These are phyloP conservation scores for Xylaria sp. DNA, from an alignment of 2,329 filamentous ascomycete genomes.

Conservation along the genomic window DNA sequence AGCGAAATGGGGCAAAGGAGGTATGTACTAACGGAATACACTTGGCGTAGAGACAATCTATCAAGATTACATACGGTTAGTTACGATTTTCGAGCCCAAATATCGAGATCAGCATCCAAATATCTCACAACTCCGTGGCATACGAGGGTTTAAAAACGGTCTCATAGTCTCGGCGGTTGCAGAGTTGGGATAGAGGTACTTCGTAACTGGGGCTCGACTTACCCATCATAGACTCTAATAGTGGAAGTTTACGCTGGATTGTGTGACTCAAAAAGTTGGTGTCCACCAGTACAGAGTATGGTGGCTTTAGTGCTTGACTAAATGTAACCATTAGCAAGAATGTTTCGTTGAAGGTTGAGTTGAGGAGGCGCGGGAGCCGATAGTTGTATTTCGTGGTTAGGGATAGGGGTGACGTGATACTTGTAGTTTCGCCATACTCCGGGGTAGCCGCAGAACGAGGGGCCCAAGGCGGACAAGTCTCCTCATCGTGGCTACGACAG, in stretches of 20 bases:
- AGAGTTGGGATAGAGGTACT: not conserved
- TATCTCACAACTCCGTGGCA: not conserved
- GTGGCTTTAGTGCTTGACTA: conserved; percentile 82
- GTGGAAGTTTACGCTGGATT: conserved; percentile 87
- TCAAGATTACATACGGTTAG: conserved; percentile 21
- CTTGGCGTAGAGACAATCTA: conserved; percentile 88
- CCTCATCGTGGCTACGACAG: not conserved
- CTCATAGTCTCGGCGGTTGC: not conserved
- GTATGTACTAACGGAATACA: conserved; percentile 75
- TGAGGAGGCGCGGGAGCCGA: not conserved
- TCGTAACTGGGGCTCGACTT: conserved; percentile 5
- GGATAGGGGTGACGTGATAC: not conserved
- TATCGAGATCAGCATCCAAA: not conserved
- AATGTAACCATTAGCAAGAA: conserved; percentile 19
- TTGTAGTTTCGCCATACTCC: not conserved
- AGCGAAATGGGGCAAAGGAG: conserved; percentile 57
- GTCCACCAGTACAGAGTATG: conserved; percentile 69
- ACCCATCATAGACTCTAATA: conserved; percentile 82
- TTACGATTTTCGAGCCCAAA: conserved; percentile 3
- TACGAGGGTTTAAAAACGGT: not conserved
- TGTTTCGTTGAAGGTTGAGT: not conserved
- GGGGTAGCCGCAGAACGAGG: not conserved
- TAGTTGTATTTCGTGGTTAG: not conserved
- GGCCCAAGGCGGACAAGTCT: not conserved
- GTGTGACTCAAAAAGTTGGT: conserved; percentile 92